Evolutionary conservation across 306 rosid species (phyloP), one percentile per base, ranked within the genome.

Genomic region (Vachellia collinsii): DNA sequence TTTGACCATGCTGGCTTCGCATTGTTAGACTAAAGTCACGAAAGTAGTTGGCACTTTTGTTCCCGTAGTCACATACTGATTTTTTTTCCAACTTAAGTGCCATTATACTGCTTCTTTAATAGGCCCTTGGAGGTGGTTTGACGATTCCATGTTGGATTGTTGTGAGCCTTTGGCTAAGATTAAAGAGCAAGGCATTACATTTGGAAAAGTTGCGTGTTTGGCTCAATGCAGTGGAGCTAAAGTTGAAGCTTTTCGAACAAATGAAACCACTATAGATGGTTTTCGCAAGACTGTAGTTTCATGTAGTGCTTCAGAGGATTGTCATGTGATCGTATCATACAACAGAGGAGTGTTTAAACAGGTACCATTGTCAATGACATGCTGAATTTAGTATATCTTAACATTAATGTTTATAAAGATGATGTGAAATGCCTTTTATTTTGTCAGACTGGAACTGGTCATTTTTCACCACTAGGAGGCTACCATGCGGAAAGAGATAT

Each of bases 111-210:
- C 48, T 39, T 62, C 7, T 72, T 29, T 81, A 41, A 78, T 74
- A 95, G 99, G 98, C 13, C 99, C 97, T 14, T 95, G 99, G 98
- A 88, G 99, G 67, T 95, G 99, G 99, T 95, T 93, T 85, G 99
- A 93, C 76, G 99, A 95, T 82, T 82, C 93, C 8, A 93, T 95
- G 98, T 83, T 95, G 70, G 99, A 95, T 85, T 95, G 99, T 58
- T 95, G 99, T 46, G 97, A 91, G 79, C 94, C 98, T 75, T 76
- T 95, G 89, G 84, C 46, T 8, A 93, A 88, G 65, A 77, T 95
- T 80, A 83, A 88, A 85, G 74, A 76, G 11, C 43, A 91, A n/a
- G 98, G 99, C 36, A 93, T 93, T 70, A 91, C 99, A 0, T 95
- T 95, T 61, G 98, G 99, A 54, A 93, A 89, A 86, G 96, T 95